phyloP scores from a whole-genome alignment of 1,284 basidiomycete genomes.

The Athelia psychrophila region DNA sequence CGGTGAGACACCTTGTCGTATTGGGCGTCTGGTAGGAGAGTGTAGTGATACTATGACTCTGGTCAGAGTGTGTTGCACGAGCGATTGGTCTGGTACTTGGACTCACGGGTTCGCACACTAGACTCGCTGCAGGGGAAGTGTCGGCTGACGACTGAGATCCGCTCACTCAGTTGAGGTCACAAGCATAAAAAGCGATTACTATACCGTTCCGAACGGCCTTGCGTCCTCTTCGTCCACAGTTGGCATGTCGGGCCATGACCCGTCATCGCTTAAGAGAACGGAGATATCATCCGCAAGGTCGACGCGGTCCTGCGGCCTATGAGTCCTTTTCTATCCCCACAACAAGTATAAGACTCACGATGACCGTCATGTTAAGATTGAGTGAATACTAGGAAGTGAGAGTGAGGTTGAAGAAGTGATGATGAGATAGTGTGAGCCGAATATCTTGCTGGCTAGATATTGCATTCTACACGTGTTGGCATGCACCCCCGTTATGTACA shows the following conservation, averaged over 20 bases:
- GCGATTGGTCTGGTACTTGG: not conserved
- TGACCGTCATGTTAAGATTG: not conserved
- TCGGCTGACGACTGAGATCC: not conserved
- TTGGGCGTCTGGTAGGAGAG: not conserved
- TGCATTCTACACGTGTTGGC: not conserved
- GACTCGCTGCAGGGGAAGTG: not conserved
- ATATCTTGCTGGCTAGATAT: not conserved
- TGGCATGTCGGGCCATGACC: constrained; percentile 1
- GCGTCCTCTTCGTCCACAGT: not conserved
- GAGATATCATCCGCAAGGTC: not conserved
- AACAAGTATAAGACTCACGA: not conserved
- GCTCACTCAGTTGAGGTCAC: too few species aligned
- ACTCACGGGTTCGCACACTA: not conserved
- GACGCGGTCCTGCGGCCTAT: too few species aligned
- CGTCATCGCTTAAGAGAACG: not conserved
- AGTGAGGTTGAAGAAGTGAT: not conserved
- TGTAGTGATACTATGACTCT: not conserved
- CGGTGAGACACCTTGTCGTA: not conserved
- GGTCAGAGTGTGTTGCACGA: not conserved
- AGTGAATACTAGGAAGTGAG: not conserved
- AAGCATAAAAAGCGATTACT: too few species aligned
- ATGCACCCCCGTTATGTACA: not conserved
- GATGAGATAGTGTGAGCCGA: not conserved
- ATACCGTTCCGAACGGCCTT: not conserved
- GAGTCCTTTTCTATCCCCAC: too few species aligned